Evolutionary conservation across 306 rosid genomes (phyloP).

Genomic region (cucumber (Cucumis sativus)): DNA sequence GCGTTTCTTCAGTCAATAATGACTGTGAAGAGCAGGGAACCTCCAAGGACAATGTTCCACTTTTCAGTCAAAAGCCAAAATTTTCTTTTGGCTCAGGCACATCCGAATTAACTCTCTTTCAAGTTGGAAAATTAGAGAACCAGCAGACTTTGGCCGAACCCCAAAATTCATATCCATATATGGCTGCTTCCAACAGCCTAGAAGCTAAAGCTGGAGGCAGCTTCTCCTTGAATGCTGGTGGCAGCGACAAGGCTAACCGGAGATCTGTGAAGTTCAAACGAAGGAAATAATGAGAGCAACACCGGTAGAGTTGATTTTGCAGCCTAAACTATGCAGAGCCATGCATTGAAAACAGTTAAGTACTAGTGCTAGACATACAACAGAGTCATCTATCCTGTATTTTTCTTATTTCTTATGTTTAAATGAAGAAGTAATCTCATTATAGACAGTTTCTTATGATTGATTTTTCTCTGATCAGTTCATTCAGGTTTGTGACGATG

Average conservation of each 20-base stretch:
- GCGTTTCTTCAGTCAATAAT: conserved; percentile 31
- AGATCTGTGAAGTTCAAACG: conserved; percentile 31
- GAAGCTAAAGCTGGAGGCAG: conserved; percentile 26
- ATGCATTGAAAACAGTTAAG: not conserved
- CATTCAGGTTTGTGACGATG: not conserved
- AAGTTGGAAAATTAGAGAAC: conserved; percentile 16
- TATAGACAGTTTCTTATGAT: not conserved
- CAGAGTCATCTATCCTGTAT: not conserved
- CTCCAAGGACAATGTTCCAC: conserved; percentile 63
- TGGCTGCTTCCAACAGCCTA: conserved; percentile 18
- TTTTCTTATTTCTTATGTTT: not conserved
- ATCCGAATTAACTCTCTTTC: conserved; percentile 34
- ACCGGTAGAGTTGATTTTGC: not conserved
- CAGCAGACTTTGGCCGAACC: conserved; percentile 32
- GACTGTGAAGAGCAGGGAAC: conserved; percentile 75
- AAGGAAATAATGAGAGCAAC: conserved; percentile 12
- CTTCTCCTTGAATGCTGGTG: conserved; percentile 61
- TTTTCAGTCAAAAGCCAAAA: conserved; percentile 34
- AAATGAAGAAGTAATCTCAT: not conserved
- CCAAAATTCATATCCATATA: conserved; percentile 49
- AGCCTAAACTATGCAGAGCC: not conserved
- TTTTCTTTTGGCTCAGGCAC: conserved; percentile 37
- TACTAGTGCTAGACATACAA: not conserved
- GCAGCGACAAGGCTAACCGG: conserved; percentile 52
- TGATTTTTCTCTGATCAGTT: not conserved